These are phyloP conservation scores for Calonectria multiphialidica DNA, from an alignment of 2,329 filamentous ascomycete species.

Conservation along the genomic window DNA sequence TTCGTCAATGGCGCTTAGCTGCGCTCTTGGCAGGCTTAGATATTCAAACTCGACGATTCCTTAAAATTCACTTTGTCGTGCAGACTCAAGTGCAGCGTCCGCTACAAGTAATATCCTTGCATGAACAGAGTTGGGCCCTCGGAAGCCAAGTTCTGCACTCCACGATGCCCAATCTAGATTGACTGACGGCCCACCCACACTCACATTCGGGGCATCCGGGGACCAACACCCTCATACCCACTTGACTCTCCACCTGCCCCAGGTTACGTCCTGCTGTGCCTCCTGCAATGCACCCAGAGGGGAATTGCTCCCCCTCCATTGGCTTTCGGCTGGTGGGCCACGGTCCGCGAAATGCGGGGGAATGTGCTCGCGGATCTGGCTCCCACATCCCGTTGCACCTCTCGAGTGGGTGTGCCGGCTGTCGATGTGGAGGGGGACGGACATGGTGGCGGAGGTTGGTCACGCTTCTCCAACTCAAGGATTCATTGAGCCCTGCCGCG, in stretches of 20 bases:
- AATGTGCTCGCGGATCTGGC: neutral
- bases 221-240: neutral
- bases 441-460: neutral
- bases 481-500: conserved; percentile 1
- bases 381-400: conserved; percentile 20
- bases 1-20: neutral
- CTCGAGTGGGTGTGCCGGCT: neutral
- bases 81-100: neutral
- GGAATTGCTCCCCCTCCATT: neutral
- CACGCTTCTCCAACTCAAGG: conserved; percentile 5
- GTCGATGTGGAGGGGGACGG: neutral
- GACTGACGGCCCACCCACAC: neutral
- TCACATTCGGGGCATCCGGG: neutral
- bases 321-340: conserved; percentile 17
- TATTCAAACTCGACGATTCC: neutral
- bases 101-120: neutral
- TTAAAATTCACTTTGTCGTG: neutral
- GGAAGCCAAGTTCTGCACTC: neutral
- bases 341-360: conserved; percentile 22
- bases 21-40: neutral
- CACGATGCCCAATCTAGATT: neutral
- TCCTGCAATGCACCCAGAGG: neutral
- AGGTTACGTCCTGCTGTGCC: neutral
- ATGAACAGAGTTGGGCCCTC: neutral
- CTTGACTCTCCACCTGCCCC: neutral